phyloP scores from a whole-genome alignment of 768 basidiomycete genomes.

The Amanita rimosa region DNA sequence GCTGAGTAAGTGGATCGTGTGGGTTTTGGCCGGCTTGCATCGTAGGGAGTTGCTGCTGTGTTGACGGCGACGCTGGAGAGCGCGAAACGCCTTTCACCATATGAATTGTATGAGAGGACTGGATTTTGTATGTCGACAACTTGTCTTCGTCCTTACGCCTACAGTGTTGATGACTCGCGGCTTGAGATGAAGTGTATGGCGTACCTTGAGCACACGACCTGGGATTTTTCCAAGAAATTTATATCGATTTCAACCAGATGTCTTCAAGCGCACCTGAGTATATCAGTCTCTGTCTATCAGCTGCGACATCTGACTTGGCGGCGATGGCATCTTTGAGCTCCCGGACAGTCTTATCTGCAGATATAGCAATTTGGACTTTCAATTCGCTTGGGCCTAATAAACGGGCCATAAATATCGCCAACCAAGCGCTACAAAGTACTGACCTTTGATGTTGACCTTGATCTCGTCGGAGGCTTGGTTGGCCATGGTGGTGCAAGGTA shows the following conservation, averaged over 20 bases:
- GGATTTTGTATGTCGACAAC: slow-evolving; percentile 83
- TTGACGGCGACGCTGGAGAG: slow-evolving; percentile 21
- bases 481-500: slow-evolving; percentile 27
- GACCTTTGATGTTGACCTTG: slow-evolving; percentile 64
- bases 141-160: slow-evolving; percentile 63
- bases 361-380: slow-evolving; percentile 82
- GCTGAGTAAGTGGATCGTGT: slow-evolving; percentile 73
- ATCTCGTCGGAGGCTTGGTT: slow-evolving; percentile 39
- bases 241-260: background rate
- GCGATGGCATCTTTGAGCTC: slow-evolving; percentile 92
- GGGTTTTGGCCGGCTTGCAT: slow-evolving; percentile 92
- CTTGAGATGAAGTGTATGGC: slow-evolving; percentile 5
- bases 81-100: slow-evolving; percentile 85
- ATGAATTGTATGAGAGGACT: slow-evolving; percentile 78
- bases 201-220: slow-evolving; percentile 70
- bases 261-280: slow-evolving; percentile 58
- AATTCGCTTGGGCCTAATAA: slow-evolving; percentile 75
- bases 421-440: background rate
- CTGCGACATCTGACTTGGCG: slow-evolving; percentile 72
- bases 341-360: slow-evolving; percentile 70
- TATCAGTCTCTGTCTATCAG: slow-evolving; percentile 83
- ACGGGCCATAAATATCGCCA: background rate
- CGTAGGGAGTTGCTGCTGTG: slow-evolving; percentile 57
- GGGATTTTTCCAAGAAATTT: background rate
- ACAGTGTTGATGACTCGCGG: background rate